A percentile compares a stretch with the other conserved stretches of the same genome.
These are phyloP conservation scores for Penicillium psychrosexuale DNA, from an alignment of 2,329 filamentous ascomycete species.

Conservation along the genomic window DNA sequence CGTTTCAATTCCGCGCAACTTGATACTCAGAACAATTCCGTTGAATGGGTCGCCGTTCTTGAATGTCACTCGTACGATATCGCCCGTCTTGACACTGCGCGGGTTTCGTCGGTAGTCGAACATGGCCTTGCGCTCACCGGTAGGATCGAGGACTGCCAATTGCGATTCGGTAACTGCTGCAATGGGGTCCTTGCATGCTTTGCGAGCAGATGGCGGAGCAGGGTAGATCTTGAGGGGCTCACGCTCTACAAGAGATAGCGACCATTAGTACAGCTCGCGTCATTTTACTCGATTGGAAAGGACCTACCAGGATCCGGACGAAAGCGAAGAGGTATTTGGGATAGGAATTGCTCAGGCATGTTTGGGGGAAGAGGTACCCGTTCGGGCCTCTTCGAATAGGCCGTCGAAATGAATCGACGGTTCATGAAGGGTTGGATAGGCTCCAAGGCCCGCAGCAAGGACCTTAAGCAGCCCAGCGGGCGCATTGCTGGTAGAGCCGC, in stretches of 20 bases:
- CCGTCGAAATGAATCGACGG: slow-evolving; percentile 51
- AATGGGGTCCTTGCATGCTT: slow-evolving; percentile 60
- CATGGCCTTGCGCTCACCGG: slow-evolving; percentile 73
- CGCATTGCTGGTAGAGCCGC: slow-evolving; percentile 57
- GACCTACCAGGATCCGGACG: slow-evolving; percentile 39
- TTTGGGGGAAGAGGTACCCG: slow-evolving; percentile 41
- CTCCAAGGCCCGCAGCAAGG: slow-evolving; percentile 53
- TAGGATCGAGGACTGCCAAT: slow-evolving; percentile 75
- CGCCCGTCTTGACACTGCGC: slow-evolving; percentile 77
- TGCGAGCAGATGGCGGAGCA: slow-evolving; percentile 35
- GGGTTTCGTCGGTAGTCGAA: slow-evolving; percentile 71
- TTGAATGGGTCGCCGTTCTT: slow-evolving; percentile 84
- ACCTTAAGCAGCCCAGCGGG: slow-evolving; percentile 69
- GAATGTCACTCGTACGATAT: slow-evolving; percentile 86
- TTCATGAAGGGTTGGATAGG: slow-evolving; percentile 50
- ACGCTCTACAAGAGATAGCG: slow-evolving; percentile 28
- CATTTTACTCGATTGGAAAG: not conserved
- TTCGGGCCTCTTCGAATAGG: slow-evolving; percentile 45
- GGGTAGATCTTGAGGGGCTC: slow-evolving; percentile 57
- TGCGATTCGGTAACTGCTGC: slow-evolving; percentile 64
- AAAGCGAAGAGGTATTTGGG: slow-evolving; percentile 42
- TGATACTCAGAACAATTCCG: slow-evolving; percentile 83
- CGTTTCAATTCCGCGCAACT: slow-evolving; percentile 82
- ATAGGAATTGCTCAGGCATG: slow-evolving; percentile 42
- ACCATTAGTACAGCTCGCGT: not conserved